Evolutionary conservation across 768 basidiomycete species (phyloP).

Genomic region (Saitozyma sp.): DNA sequence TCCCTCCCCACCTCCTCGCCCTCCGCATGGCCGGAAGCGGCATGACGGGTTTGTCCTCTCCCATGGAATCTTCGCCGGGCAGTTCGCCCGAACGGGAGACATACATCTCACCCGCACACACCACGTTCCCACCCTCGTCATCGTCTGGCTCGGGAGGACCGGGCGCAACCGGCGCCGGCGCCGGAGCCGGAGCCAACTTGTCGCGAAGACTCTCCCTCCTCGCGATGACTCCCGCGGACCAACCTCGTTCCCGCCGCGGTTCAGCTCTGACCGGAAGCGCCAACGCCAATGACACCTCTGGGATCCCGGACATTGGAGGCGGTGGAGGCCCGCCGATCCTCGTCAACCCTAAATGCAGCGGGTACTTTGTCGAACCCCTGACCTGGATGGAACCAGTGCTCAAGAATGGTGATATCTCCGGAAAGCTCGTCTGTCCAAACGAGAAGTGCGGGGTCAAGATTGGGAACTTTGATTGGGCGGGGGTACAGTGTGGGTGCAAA

Average conservation of each 20-base stretch:
- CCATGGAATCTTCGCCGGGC: slow-evolving; percentile 22
- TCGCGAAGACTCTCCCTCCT: neutral
- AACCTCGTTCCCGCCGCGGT: neutral
- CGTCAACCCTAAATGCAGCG: slow-evolving; percentile 80
- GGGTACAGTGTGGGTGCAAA: slow-evolving; percentile 84
- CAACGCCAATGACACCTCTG: neutral
- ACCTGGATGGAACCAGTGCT: slow-evolving; percentile 93
- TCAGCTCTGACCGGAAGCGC: neutral
- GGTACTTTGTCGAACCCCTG: slow-evolving; percentile 96
- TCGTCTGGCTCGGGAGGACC: neutral
- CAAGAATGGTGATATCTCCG: slow-evolving; percentile 70
- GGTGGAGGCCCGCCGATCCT: slow-evolving; percentile 53
- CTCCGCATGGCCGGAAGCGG: slow-evolving; percentile 49
- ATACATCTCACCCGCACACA: neutral
- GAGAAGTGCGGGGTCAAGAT: slow-evolving; percentile 85
- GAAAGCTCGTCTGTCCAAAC: slow-evolving; percentile 91
- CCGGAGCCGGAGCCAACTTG: no score
- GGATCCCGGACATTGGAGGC: slow-evolving; percentile 2
- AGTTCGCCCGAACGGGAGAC: slow-evolving; percentile 39
- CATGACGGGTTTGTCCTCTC: slow-evolving; percentile 30
- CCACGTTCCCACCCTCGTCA: neutral
- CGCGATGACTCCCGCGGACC: neutral
- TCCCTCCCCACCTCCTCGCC: slow-evolving; percentile 60
- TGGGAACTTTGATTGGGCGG: slow-evolving; percentile 97
- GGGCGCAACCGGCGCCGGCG: neutral